Evolutionary conservation across 257 asterid genomes (phyloP), one percentile per base, ranked within the genome.

Genomic region (Euphrasia confusa): DNA sequence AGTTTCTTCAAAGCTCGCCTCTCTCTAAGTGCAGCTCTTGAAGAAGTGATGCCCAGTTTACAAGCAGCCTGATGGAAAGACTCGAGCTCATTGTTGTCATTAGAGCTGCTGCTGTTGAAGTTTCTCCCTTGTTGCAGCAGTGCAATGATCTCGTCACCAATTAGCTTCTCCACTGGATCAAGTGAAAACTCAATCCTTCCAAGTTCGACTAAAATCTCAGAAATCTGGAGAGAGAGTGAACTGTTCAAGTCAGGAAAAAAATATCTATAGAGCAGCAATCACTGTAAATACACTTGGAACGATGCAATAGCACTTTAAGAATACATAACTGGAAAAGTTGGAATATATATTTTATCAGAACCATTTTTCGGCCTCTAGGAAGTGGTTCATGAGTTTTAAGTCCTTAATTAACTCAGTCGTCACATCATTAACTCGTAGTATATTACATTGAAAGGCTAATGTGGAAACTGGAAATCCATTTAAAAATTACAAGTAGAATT

Each of bases 71-170:
- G 96, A 75, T 90, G 99, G 68, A 93, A 93, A 27, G 86, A 83
- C 72, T 93, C 97, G 5, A 89, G 95, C 79, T 93, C 99, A 30
- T 76, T 81, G 68, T 77, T 82, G 72, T 94, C 99, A 49, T 65
- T 73, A 15, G 76, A 72, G 60, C 75, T 78, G 73, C 64, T 77
- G 74, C 66, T 77, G 73, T 73, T 80, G 76, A 93, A 87, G 71
- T 87, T 85, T 80, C 80, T 79, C 52, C 97, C 96, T 79, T 87
- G 99, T 80, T 90, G 99, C 63, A 93, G 95, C 72, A 94, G 78
- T 27, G 83, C 63, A 71, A 94, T 83, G 76, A 94, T 85, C 60
- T 87, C 95, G 62, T 90, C 96, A 35, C 96, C 97, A 49, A 82
- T 77, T 77, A 82, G 87, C 78, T 90, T 93, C 81, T 90, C 99